Evolutionary conservation across 345 rosid genomes (phyloP), one percentile per base, ranked within the genome.

Genomic region (Brassica rapa): DNA sequence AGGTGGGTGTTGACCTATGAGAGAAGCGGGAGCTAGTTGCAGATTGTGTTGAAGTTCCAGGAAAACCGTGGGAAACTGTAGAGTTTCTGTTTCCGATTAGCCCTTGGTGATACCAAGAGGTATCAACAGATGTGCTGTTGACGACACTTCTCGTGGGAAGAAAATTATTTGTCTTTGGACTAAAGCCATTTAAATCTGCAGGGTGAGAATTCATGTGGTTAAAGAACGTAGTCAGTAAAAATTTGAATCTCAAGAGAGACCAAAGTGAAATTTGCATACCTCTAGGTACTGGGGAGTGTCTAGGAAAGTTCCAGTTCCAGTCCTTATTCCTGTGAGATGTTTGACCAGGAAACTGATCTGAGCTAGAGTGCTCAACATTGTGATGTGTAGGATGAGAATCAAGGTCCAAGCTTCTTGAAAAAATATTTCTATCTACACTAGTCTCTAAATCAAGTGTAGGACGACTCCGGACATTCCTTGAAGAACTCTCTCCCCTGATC

Each of bases 381-480:
- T 83, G 87, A 74, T 77, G 70, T 71, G 83, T 65, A 33, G 82
- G 57, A 75, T 80, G 85, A 70, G 87, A 72, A 82, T 35, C 82
- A 65, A 84, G 81, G 25, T 83, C 78, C 12, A 78, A 73, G 85
- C 77, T 83, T 76, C 76, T 78, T 76, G 88, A 75, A 29, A 89
- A 79, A 83, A 80, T 82, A 56, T 82, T 81, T 80, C 89, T 82
- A 55, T 77, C 82, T 62, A 82, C 59, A 70, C 80, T 85, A 72
- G 87, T 64, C 80, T 90, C 97, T 74, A 85, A 76, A 85, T 88
- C 90, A 80, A 85, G 64, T 30, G 88, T 86, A 64, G 91, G 82
- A 70, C 97, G 89, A 68, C 89, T 94, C 70, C 98, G 85, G 72
- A 91, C 93, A 78, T 89, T 91, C 85, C 98, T 88, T 49, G 79